These are phyloP conservation scores for Fusarium tanahbumbuense DNA, from an alignment of 2,329 filamentous ascomycete genomes.

Conservation along the genomic window DNA sequence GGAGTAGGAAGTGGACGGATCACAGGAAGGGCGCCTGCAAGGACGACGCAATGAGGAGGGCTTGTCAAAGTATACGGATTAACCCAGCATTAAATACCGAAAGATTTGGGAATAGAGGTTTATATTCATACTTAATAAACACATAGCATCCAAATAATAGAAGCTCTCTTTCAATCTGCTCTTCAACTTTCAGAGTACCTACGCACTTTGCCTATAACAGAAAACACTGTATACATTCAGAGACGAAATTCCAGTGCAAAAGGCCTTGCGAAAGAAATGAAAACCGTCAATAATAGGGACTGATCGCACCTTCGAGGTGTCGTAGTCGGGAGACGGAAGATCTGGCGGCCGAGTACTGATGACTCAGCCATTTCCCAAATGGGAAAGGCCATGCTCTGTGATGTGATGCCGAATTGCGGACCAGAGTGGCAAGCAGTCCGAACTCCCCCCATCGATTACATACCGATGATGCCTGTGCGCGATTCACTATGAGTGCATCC, in stretches of 20 bases:
- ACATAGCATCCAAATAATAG: neutral
- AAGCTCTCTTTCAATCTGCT: neutral
- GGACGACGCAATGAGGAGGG: neutral
- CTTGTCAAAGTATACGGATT: neutral
- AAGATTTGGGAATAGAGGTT: constrained; percentile 2
- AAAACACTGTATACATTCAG: neutral
- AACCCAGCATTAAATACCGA: neutral
- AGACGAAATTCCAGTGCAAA: neutral
- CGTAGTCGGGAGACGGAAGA: constrained; percentile 37
- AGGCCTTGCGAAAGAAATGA: neutral
- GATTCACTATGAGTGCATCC: constrained; percentile 46
- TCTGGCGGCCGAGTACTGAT: constrained; percentile 34
- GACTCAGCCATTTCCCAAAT: constrained; percentile 43
- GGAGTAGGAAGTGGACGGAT: neutral
- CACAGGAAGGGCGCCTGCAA: neutral
- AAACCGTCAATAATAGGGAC: neutral
- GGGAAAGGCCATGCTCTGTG: constrained; percentile 41
- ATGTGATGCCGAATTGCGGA: constrained; percentile 48
- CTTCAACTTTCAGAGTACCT: neutral
- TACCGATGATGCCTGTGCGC: constrained; percentile 39
- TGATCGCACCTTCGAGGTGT: neutral
- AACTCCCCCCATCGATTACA: constrained; percentile 35
- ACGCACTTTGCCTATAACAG: neutral
- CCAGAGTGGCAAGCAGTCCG: constrained; percentile 45
- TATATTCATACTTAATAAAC: constrained; percentile 8